Percentiles rank a stretch among this genome's conserved stretches.
These are phyloP conservation scores for Cynanchum wilfordii DNA, from an alignment of 257 asterid genomes.

Conservation along the genomic window DNA sequence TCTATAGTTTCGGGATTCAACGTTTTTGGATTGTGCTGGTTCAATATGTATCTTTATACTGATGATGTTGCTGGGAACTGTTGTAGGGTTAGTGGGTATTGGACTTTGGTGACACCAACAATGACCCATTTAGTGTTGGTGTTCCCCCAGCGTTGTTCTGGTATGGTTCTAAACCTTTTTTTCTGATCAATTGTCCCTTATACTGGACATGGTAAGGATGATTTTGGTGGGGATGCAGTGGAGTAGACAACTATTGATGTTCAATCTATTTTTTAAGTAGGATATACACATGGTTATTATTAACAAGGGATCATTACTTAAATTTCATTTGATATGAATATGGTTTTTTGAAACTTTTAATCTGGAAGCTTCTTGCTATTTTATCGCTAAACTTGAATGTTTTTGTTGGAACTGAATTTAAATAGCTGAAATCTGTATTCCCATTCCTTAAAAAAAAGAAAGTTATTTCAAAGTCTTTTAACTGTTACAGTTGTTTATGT, in stretches of 20 bases:
- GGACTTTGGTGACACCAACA: conserved; percentile 48
- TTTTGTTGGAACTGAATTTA: background rate
- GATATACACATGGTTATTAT: background rate
- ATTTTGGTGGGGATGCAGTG: conserved; percentile 13
- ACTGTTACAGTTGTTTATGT: background rate
- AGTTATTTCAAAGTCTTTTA: background rate
- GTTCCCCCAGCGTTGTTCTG: conserved; percentile 38
- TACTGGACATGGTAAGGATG: conserved; percentile 19
- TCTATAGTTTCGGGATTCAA: conserved; percentile 2
- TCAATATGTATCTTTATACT: conserved; percentile 26
- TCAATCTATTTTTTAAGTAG: background rate
- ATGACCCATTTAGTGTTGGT: conserved; percentile 43
- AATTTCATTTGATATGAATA: background rate
- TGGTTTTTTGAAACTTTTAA: background rate
- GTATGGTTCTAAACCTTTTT: conserved; percentile 35
- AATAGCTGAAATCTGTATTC: background rate
- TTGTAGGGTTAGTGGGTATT: conserved; percentile 41
- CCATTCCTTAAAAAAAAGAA: background rate
- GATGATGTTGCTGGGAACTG: conserved; percentile 28
- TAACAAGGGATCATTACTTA: background rate
- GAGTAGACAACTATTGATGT: conserved; percentile 1
- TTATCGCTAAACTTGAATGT: background rate
- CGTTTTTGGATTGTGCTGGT: conserved; percentile 16
- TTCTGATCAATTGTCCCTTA: conserved; percentile 16
- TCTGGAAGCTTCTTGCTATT: background rate